Evolutionary conservation across 2,329 filamentous ascomycete genomes (phyloP), one percentile per base, ranked within the genome.

Genomic region (Ascochyta fabae): DNA sequence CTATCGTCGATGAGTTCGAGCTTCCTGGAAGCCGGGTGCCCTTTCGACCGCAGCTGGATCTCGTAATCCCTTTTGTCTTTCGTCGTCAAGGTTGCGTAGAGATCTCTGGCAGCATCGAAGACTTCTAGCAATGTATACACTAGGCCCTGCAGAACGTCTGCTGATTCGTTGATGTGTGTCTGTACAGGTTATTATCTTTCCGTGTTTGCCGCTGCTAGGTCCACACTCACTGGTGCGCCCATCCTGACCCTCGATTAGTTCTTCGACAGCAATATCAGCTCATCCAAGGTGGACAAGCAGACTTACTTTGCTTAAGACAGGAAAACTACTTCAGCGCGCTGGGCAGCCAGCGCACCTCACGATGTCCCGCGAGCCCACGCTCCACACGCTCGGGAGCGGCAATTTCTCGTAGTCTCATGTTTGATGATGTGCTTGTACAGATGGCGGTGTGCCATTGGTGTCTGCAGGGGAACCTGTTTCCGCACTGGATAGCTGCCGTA

Each of bases 1-100:
- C 66, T 64, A 38, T 72, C 71, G 19, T 73, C 66, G 26, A 69
- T 50, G 49, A 70, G 65, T 15, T 68, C 63, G 26, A 69, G 52
- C n/a, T 61, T 61, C 27, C 71, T 63, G 13, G 67, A 67, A 4
- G 48, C 39, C 13, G 69, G 64, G 47, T 73, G 70, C 3, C 72
- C 69, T 47, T 68, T 73, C 16, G 67, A 61, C 31, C 66, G 59
- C 9, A 72, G 53, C 27, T 48, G 63, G 5, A 61, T 48, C 47
- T 74, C 69, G 53, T 70, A 65, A 29, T 74, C 73, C 42, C 70
- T 68, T 56, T 67, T 70, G 49, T 74, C 70, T 36, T 75, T 75
- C 8, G 53, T 55, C 15, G 56, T 61, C 35, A 75, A 58, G 3
- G 69, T 75, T 27, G 67, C 61, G 33, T 69, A 66, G 2, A 75